These are phyloP conservation scores for Cryptococcus sp. DNA, from an alignment of 1,284 basidiomycete genomes.

Conservation along the genomic window DNA sequence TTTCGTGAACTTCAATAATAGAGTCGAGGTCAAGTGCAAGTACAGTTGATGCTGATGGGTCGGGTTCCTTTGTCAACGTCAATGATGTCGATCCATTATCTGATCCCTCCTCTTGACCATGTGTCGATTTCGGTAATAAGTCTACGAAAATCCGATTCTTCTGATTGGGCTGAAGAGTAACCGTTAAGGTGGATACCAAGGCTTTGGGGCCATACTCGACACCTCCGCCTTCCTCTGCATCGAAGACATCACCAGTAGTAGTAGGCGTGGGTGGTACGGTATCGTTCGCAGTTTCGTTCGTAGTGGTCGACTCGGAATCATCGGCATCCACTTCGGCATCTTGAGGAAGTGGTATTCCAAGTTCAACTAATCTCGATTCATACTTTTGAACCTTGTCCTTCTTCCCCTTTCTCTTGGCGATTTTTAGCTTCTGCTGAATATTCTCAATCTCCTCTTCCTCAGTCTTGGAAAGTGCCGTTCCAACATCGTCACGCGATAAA, in stretches of 20 bases:
- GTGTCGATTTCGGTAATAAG: slow-evolving; percentile 18
- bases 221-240: background rate
- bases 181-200: slow-evolving; percentile 10
- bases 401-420: slow-evolving; percentile 52
- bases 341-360: slow-evolving; percentile 43
- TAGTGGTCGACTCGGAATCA: slow-evolving; percentile 8
- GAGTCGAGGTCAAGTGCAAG: slow-evolving; percentile 4
- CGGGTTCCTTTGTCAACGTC: background rate
- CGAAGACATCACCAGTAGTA: background rate
- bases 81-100: background rate
- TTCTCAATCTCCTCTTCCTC: slow-evolving; percentile 54
- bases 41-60: background rate
- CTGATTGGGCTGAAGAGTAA: slow-evolving; percentile 39
- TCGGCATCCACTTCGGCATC: background rate
- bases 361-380: slow-evolving; percentile 47
- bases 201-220: background rate
- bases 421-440: slow-evolving; percentile 53
- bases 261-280: slow-evolving; percentile 4
- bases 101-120: background rate
- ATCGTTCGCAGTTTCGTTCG: slow-evolving; percentile 3
- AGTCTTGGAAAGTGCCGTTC: slow-evolving; percentile 44
- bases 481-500: slow-evolving; percentile 40
- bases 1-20: slow-evolving; percentile 34
- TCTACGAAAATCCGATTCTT: slow-evolving; percentile 39
- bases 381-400: slow-evolving; percentile 53